These are phyloP conservation scores for Circinella umbellata DNA, from an alignment of 371 early-diverging fungal genomes.

Conservation along the genomic window DNA sequence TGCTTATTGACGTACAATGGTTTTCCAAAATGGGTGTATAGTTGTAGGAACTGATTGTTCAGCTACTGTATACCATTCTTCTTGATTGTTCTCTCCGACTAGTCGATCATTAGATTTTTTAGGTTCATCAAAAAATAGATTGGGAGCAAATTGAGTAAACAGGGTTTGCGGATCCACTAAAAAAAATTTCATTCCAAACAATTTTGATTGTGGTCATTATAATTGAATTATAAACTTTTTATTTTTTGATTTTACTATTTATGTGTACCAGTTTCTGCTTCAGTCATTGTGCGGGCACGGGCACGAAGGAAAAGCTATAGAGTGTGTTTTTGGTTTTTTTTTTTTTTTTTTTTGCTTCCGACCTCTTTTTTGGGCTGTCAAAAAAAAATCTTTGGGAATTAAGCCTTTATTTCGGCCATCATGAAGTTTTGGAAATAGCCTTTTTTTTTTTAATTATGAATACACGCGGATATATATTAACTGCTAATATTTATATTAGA, in stretches of 20 bases:
- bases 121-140: conserved; percentile 30
- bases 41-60: conserved; percentile 40
- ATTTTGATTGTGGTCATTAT: no score
- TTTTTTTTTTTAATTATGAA: no score
- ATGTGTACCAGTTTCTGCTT: background rate
- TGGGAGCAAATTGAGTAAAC: conserved; percentile 41
- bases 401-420: no score
- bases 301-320: background rate
- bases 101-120: conserved; percentile 13
- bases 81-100: background rate
- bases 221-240: no score
- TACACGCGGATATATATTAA: no score
- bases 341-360: no score
- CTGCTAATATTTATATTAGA: no score
- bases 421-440: no score
- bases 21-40: conserved; percentile 42
- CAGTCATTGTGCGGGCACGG: background rate
- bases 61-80: conserved; percentile 34
- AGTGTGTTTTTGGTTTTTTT: background rate
- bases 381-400: no score
- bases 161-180: conserved; percentile 16
- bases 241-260: no score
- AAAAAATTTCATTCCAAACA: background rate
- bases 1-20: conserved; percentile 33
- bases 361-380: no score